phyloP scores from a whole-genome alignment of 2,329 filamentous ascomycete species.

The Dactylonectria estremocensis region DNA sequence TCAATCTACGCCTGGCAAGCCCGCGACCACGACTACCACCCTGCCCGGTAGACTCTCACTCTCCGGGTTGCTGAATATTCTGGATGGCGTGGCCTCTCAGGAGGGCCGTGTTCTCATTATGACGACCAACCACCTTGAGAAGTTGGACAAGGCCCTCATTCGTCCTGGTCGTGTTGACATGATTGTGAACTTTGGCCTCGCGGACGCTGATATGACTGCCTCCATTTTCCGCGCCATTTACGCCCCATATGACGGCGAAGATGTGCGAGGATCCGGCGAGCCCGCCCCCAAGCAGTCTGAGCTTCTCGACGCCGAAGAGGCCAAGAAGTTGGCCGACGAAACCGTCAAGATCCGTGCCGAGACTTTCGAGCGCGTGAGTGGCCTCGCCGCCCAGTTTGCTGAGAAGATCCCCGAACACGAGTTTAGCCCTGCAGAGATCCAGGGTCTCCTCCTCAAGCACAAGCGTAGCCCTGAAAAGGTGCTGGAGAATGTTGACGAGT shows the following conservation, averaged over 20 bases:
- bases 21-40: constrained; percentile 16
- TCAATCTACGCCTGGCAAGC: constrained; percentile 18
- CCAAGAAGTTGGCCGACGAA: constrained; percentile 50
- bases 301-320: constrained; percentile 38
- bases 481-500: constrained; percentile 62
- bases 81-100: constrained; percentile 80
- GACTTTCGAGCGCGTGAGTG: constrained; percentile 59
- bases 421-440: constrained; percentile 74
- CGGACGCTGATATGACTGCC: constrained; percentile 66
- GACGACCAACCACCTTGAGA: constrained; percentile 76
- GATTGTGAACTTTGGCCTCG: constrained; percentile 69
- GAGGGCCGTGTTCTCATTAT: constrained; percentile 76
- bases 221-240: constrained; percentile 74
- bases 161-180: constrained; percentile 75
- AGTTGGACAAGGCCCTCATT: constrained; percentile 74
- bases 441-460: constrained; percentile 70
- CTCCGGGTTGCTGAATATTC: constrained; percentile 84
- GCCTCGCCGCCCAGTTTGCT: constrained; percentile 65
- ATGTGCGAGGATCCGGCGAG: constrained; percentile 16
- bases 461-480: constrained; percentile 68
- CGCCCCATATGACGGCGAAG: constrained; percentile 62
- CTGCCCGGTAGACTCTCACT: constrained; percentile 70
- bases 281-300: constrained; percentile 29
- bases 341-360: constrained; percentile 53
- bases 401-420: constrained; percentile 66